A percentile compares a stretch with the other conserved stretches of the same genome.
phyloP scores from a whole-genome alignment of 2,329 filamentous ascomycete genomes.

The Fusarium guadeloupense region DNA sequence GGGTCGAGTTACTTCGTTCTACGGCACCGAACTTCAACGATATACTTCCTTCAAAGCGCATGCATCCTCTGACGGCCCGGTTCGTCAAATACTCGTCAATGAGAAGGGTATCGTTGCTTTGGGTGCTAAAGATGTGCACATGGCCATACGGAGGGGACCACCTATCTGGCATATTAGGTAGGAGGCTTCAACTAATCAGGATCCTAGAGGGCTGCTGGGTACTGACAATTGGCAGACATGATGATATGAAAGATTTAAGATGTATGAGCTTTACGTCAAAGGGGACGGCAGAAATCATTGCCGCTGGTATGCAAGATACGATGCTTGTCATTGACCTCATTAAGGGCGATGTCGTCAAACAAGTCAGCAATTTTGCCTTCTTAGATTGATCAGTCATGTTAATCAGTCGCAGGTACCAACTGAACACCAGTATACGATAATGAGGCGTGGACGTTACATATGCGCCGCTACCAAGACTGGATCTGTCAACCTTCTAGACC shows the following conservation, averaged over 20 bases:
- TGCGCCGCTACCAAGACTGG: conserved; percentile 89
- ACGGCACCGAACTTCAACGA: conserved; percentile 81
- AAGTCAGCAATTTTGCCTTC: conserved; percentile 52
- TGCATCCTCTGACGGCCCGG: conserved; percentile 74
- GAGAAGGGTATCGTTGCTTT: conserved; percentile 91
- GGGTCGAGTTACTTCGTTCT: conserved; percentile 91
- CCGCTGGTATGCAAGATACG: conserved; percentile 83
- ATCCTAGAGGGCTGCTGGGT: background rate
- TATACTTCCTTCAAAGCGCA: conserved; percentile 94
- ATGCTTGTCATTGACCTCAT: conserved; percentile 81
- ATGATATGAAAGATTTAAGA: conserved; percentile 84
- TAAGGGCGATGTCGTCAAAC: conserved; percentile 77
- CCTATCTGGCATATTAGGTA: conserved; percentile 89
- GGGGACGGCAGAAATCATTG: conserved; percentile 82
- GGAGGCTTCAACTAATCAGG: conserved; percentile 35
- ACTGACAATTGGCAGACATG: conserved; percentile 58
- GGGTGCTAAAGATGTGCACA: conserved; percentile 84
- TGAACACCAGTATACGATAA: conserved; percentile 83
- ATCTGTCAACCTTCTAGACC: conserved; percentile 85
- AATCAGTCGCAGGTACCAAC: conserved; percentile 67
- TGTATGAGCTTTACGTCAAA: conserved; percentile 97
- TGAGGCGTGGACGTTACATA: conserved; percentile 90
- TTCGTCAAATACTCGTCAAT: conserved; percentile 90
- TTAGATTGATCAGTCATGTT: conserved; percentile 31
- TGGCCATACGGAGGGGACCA: conserved; percentile 82